Conservation (phyloP, 352 stramenopile species). For the Blastocystis sp. region DNA sequence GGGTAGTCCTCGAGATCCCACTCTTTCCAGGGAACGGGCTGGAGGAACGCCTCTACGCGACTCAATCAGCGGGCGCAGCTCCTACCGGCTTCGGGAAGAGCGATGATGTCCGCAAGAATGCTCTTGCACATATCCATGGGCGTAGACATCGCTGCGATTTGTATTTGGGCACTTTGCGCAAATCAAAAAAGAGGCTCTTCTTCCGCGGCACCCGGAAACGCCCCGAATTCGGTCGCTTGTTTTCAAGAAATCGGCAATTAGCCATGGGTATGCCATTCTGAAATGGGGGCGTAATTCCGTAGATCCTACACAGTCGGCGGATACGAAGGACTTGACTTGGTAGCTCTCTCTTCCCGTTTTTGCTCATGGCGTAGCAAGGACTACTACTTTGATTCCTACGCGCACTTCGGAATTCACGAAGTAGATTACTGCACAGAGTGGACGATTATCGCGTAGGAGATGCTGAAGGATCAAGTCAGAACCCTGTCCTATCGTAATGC, state of each 20-base stretch:
- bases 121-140: conserved; percentile 42
- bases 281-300: background rate
- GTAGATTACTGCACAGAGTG: conserved; percentile 68
- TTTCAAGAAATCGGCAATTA: background rate
- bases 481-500: conserved; percentile 93
- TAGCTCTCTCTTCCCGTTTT: background rate
- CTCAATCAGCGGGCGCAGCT: background rate
- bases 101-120: conserved; percentile 34
- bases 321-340: conserved; percentile 67
- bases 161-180: background rate
- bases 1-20: conserved; percentile 71
- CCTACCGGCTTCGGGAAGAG: conserved; percentile 10
- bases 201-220: background rate
- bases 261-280: conserved; percentile 52
- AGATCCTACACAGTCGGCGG: conserved; percentile 36
- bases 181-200: background rate
- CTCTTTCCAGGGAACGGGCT: conserved; percentile 72
- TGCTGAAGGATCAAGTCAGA: conserved; percentile 93
- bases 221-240: background rate
- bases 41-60: conserved; percentile 64
- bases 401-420: conserved; percentile 95
- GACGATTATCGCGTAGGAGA: conserved; percentile 72
- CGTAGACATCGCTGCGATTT: background rate
- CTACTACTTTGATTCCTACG: conserved; percentile 97
- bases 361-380: conserved; percentile 80